Conservation (phyloP, 306 rosid species). For the Quercus parvula region DNA sequence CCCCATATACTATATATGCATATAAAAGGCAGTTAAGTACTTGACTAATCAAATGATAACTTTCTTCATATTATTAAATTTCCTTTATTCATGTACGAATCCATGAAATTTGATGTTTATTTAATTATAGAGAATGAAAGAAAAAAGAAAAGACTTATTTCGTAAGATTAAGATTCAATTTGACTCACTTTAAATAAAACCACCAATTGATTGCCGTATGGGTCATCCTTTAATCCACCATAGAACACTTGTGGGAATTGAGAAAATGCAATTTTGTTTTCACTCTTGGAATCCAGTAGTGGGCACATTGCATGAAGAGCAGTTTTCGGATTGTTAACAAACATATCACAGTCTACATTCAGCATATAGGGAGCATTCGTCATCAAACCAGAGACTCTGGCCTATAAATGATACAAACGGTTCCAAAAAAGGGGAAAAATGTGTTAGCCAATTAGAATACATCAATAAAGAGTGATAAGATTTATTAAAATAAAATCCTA, state of each 20-base stretch:
- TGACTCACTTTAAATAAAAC: conserved; percentile 23
- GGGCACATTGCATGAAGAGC: conserved; percentile 44
- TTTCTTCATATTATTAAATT: no score
- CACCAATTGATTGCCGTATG: conserved; percentile 47
- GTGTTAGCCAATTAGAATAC: not conserved
- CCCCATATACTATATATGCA: not conserved
- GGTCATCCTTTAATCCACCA: conserved; percentile 53
- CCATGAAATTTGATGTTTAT: no score
- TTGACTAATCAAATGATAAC: not conserved
- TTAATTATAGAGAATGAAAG: no score
- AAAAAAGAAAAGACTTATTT: not conserved
- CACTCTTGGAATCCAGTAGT: conserved; percentile 34
- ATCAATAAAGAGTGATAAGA: no score
- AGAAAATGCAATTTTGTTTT: conserved; percentile 52
- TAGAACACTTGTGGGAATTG: conserved; percentile 58
- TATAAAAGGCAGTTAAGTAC: not conserved
- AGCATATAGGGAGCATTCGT: conserved; percentile 65
- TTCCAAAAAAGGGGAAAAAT: not conserved
- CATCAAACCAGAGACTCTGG: conserved; percentile 67
- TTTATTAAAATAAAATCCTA: no score
- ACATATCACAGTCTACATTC: conserved; percentile 78
- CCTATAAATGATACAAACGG: conserved; percentile 10
- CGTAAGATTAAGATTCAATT: not conserved
- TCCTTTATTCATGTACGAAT: no score
- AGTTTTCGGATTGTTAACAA: conserved; percentile 48